Conservation (phyloP, 1,284 basidiomycete genomes). For the Thecaphora frezii region DNA sequence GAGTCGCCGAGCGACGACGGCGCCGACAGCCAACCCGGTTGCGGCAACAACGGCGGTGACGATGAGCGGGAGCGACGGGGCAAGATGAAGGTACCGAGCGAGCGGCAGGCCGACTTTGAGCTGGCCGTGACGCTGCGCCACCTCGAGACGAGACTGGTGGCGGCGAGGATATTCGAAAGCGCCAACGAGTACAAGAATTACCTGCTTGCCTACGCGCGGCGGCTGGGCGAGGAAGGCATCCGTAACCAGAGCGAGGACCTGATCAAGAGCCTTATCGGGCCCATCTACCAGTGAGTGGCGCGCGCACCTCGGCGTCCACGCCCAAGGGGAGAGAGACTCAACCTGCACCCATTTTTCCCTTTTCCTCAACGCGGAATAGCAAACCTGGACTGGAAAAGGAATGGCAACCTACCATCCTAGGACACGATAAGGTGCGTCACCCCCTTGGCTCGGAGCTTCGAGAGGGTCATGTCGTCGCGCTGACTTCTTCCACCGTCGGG, state of each 20-base stretch:
- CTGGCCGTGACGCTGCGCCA: constrained; percentile 47
- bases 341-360: background rate
- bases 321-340: background rate
- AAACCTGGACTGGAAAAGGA: constrained; percentile 23
- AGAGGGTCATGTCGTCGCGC: no score
- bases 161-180: constrained; percentile 50
- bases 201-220: constrained; percentile 42
- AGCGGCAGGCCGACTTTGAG: constrained; percentile 37
- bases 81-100: constrained; percentile 34
- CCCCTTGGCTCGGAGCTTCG: no score
- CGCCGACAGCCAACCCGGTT: no score
- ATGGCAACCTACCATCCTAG: constrained; percentile 30
- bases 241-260: constrained; percentile 53
- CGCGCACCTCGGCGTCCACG: background rate
- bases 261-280: constrained; percentile 49
- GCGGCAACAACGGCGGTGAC: background rate
- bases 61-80: background rate
- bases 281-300: constrained; percentile 42
- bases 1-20: background rate
- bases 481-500: no score
- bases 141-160: constrained; percentile 50
- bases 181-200: constrained; percentile 46
- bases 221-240: constrained; percentile 52
- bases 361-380: background rate
- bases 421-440: constrained; percentile 33